Base-by-base conservation (phyloP, 1,139 yeast genomes). In the Hansenula sp. region DNA sequence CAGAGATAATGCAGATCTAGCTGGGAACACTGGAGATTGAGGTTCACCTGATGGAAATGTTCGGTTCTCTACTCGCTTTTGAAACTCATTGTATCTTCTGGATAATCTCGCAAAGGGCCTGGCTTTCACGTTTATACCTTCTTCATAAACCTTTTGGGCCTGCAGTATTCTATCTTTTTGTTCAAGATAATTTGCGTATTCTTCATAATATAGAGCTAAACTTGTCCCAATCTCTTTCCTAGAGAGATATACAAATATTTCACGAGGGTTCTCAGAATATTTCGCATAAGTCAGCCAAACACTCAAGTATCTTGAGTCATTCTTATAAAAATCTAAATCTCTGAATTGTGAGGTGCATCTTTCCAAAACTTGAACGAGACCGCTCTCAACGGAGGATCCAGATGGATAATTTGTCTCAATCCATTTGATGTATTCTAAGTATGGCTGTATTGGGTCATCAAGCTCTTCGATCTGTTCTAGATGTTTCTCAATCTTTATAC, bases 401-500 rank as follows among this genome's bases (percentile, higher is more conserved):
- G 81, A 81, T 0, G 95, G 91, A 53, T 66, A 85, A 35, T 72
- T 75, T 38, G 74, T 72, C 44, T 77, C 79, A 8, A 80, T 78
- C 96, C 96, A 91, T 15, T 70, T 63, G 15, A 91, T 72, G 53
- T 88, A 90, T 18, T 82, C 83, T 19, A 88, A 56, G 62, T 76
- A 89, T 1, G 80, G 77, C 47, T 84, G 87, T 27, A 90, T 63
- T 0, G 97, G 96, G 58, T 91, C 97, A 63, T 90, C 96, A 35
- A 79, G 61, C 24, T 83, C 85, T 1, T 77, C 82, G 2, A 77
- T 53, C 1, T 73, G 68, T 16, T 57, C 59, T 18, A 84, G 61
- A 13, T 65, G 64, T 12, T 57, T 47, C 56, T 82, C 85, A 53
- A 74, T 71, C 45, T 62, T 54, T 34, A 47, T 27, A 39, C 81